Evolutionary conservation across 148 eudicot species (phyloP).

Genomic region (Drosera capensis): DNA sequence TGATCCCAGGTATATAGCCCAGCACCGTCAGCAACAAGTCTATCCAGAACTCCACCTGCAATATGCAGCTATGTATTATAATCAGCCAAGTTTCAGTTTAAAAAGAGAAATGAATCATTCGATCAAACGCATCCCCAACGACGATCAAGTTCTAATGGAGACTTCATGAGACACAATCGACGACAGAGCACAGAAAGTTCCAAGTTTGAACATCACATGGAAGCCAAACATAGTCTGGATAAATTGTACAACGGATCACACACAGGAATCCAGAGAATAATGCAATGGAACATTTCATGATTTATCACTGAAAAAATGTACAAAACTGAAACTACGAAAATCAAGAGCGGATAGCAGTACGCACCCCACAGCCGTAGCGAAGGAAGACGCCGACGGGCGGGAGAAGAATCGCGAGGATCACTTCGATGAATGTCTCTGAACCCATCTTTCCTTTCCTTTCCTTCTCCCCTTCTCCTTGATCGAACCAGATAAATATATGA

Average conservation of each 20-base stretch:
- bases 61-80: not conserved
- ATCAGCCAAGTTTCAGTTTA: not conserved
- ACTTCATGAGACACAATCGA: too few species aligned
- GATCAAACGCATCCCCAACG: too few species aligned
- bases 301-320: not conserved
- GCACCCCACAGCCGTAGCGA: slow-evolving; percentile 31
- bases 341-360: not conserved
- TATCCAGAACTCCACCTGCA: slow-evolving; percentile 29
- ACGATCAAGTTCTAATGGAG: too few species aligned
- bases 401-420: slow-evolving; percentile 40
- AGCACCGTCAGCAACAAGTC: slow-evolving; percentile 18
- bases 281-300: too few species aligned
- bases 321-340: not conserved
- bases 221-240: too few species aligned
- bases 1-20: slow-evolving; percentile 25
- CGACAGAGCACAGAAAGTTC: too few species aligned
- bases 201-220: too few species aligned
- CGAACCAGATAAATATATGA: not conserved
- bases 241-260: too few species aligned
- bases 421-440: slow-evolving; percentile 30
- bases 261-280: too few species aligned
- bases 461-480: not conserved
- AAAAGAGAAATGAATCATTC: not conserved
- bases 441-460: slow-evolving; percentile 12
- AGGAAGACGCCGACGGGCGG: slow-evolving; percentile 53